These are phyloP conservation scores for Populus hybrid DNA, from an alignment of 441 rosid species.

Conservation along the genomic window DNA sequence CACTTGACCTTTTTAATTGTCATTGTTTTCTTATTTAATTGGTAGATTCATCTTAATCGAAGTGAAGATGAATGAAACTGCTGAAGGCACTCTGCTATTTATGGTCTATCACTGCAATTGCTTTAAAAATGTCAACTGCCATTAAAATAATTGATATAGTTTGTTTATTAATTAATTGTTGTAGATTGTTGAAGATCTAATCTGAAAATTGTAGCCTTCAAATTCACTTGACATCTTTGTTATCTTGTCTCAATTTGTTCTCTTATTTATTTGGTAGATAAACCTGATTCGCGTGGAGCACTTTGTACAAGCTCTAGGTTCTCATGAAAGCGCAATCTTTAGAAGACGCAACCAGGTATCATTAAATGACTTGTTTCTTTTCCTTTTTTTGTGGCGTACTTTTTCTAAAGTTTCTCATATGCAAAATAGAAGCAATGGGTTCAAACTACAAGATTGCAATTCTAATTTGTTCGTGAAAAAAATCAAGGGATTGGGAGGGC, in stretches of 20 bases:
- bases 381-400: neutral
- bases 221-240: neutral
- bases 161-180: neutral
- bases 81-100: neutral
- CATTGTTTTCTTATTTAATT: no score
- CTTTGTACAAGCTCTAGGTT: constrained; percentile 22
- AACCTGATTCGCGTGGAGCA: constrained; percentile 25
- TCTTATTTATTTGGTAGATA: constrained; percentile 13
- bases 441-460: neutral
- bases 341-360: constrained; percentile 11
- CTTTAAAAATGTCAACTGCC: neutral
- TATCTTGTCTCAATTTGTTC: neutral
- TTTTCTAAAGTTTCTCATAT: neutral
- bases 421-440: neutral
- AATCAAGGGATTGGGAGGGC: no score
- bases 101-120: neutral
- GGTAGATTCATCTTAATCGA: no score
- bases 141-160: neutral
- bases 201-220: neutral
- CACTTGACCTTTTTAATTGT: no score
- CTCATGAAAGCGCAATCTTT: constrained; percentile 12
- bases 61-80: neutral
- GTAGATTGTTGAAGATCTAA: neutral
- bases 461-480: no score
- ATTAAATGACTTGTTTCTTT: neutral